These are phyloP conservation scores for Straminergon stramineum DNA, from an alignment of 225 moss, liverwort and hornwort species.

Conservation along the genomic window DNA sequence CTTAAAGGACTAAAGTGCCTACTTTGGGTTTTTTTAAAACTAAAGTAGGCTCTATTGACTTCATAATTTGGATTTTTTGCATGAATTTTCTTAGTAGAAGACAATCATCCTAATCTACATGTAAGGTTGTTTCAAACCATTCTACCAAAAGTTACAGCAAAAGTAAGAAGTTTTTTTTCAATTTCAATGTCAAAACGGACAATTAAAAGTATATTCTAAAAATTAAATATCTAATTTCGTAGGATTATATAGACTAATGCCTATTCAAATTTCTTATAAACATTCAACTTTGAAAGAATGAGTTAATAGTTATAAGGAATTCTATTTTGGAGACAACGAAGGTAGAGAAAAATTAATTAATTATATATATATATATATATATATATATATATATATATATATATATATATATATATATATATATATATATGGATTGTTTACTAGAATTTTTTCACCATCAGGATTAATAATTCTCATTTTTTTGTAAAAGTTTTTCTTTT, in stretches of 20 bases:
- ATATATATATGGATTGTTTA: neutral
- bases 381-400: no score
- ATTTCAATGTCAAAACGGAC: fast-evolving
- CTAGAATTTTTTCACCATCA: fast-evolving
- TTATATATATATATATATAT: no score
- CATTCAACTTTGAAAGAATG: neutral
- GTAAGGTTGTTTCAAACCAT: neutral
- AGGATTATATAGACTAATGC: no score
- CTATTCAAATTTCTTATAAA: no score
- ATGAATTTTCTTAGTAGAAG: fast-evolving
- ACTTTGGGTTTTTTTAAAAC: fast-evolving
- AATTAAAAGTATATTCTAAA: neutral
- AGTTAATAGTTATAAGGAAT: fast-evolving
- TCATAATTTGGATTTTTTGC: neutral
- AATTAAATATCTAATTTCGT: neutral
- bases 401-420: no score
- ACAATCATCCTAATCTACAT: fast-evolving
- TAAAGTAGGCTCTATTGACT: fast-evolving
- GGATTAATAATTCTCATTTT: neutral
- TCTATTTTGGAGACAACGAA: neutral
- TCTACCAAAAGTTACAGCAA: no score
- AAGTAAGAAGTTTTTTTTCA: fast-evolving
- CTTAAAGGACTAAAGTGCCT: fast-evolving
- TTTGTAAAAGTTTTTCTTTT: neutral
- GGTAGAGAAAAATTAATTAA: no score